A percentile compares a stretch with the other conserved stretches of the same genome.
phyloP scores from a whole-genome alignment of 2,329 filamentous ascomycete species.

The Phialocephala sp. region DNA sequence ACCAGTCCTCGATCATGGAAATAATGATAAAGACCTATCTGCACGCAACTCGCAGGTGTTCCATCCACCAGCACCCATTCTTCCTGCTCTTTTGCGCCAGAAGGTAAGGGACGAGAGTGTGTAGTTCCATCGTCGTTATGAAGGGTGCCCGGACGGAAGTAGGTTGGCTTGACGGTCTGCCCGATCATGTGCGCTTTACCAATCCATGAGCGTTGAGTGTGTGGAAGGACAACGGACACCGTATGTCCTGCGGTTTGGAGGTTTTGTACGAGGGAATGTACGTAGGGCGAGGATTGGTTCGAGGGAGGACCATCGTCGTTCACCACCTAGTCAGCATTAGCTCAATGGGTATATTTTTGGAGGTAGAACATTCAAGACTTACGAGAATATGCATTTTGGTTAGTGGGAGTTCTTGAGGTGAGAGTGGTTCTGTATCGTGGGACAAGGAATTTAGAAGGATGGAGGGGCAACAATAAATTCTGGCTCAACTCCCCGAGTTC shows the following conservation, averaged over 20 bases:
- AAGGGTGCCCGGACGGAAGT: constrained; percentile 74
- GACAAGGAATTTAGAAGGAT: not conserved
- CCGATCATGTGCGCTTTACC: constrained; percentile 97
- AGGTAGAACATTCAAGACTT: constrained; percentile 33
- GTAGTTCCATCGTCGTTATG: constrained; percentile 70
- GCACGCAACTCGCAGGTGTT: constrained; percentile 80
- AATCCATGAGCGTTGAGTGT: constrained; percentile 96
- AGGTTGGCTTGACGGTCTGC: constrained; percentile 81
- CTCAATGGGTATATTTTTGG: not conserved
- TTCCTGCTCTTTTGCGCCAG: constrained; percentile 59
- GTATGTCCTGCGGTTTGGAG: constrained; percentile 78
- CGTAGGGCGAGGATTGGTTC: constrained; percentile 77
- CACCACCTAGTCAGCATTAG: constrained; percentile 50
- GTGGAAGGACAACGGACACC: constrained; percentile 91
- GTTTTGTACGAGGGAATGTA: constrained; percentile 73
- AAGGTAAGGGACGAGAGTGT: constrained; percentile 61
- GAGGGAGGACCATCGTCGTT: constrained; percentile 87
- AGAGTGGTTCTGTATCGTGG: not conserved
- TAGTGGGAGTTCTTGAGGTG: not conserved
- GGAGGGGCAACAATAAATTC: constrained; percentile 15
- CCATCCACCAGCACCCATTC: constrained; percentile 85
- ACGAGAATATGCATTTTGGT: constrained; percentile 57
- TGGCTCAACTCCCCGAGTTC: constrained; percentile 16
- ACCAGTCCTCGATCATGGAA: constrained; percentile 74
- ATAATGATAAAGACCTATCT: constrained; percentile 82